phyloP scores from a whole-genome alignment of 257 asterid species.

The Solanum tacnaense region DNA sequence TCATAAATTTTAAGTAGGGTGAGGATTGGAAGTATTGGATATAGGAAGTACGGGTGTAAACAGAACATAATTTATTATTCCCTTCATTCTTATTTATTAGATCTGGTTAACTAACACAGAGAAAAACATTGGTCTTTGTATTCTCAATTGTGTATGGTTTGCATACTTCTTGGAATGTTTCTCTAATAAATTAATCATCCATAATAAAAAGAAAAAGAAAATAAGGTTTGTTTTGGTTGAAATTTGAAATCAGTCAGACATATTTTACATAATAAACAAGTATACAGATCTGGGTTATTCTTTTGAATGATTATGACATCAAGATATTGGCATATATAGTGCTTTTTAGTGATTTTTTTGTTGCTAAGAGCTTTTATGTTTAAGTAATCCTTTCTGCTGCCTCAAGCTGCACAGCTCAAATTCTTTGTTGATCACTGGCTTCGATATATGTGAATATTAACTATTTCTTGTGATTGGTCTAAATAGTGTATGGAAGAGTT shows the following conservation, averaged over 20 bases:
- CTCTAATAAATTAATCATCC: not conserved
- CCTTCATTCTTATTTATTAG: not conserved
- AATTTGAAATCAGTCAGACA: not conserved
- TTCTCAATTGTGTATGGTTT: not conserved
- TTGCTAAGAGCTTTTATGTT: not conserved
- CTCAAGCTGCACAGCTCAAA: not conserved
- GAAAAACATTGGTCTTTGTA: not conserved
- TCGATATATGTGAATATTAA: conserved; percentile 2
- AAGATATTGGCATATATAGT: not conserved
- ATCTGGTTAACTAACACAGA: not conserved
- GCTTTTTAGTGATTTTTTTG: not conserved
- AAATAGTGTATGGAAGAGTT: conserved; percentile 88
- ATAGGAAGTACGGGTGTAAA: not conserved
- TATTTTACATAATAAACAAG: not conserved
- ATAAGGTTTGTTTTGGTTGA: not conserved
- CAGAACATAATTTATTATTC: not conserved
- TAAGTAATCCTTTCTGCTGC: not conserved
- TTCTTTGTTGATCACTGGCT: conserved; percentile 3
- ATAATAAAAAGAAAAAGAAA: not conserved
- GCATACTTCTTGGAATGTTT: not conserved
- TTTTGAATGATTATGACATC: not conserved
- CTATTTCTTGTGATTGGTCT: conserved; percentile 29
- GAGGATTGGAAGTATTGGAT: not conserved
- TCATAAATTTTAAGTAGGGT: not conserved
- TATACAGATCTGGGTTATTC: not conserved